These are phyloP conservation scores for Gnomoniopsis sp. DNA, from an alignment of 2,329 filamentous ascomycete species.

Conservation along the genomic window DNA sequence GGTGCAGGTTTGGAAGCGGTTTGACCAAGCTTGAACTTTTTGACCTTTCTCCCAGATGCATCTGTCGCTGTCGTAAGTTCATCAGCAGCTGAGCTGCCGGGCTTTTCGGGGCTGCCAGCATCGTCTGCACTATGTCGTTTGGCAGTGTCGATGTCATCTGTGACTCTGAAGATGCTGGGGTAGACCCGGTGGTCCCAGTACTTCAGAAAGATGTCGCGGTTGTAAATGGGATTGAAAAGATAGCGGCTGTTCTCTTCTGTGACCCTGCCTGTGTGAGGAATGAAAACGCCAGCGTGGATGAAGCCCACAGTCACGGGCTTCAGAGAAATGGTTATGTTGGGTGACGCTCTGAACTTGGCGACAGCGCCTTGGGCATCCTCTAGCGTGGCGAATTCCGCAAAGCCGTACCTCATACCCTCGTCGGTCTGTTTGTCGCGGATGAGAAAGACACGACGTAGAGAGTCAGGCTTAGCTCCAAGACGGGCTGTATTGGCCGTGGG, in stretches of 20 bases:
- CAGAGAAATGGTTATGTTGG: conserved; percentile 75
- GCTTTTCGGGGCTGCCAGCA: conserved; percentile 7
- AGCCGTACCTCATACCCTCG: conserved; percentile 77
- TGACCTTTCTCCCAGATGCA: conserved; percentile 46
- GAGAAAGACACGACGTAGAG: conserved; percentile 72
- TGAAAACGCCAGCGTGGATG: conserved; percentile 82
- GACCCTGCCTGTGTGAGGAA: conserved; percentile 62
- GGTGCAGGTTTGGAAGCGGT: conserved; percentile 47
- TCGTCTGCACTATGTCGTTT: conserved; percentile 10
- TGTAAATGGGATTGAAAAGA: conserved; percentile 69
- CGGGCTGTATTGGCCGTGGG: conserved; percentile 54
- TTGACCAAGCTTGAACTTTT: conserved; percentile 45
- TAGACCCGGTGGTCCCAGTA: conserved; percentile 78
- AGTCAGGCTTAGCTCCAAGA: conserved; percentile 68
- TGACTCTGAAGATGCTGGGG: conserved; percentile 60
- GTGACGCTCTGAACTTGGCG: conserved; percentile 66
- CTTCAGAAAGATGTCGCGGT: conserved; percentile 63
- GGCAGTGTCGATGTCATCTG: conserved; percentile 43
- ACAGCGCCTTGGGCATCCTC: conserved; percentile 74
- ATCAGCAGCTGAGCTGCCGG: conserved; percentile 2
- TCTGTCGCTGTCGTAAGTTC: conserved; percentile 32
- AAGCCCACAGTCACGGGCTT: conserved; percentile 68
- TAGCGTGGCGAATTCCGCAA: conserved; percentile 76
- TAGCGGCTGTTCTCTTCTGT: conserved; percentile 56
- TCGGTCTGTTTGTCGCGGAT: conserved; percentile 69